Base-by-base conservation (phyloP, 768 basidiomycete genomes). In the Mycena floridula region DNA sequence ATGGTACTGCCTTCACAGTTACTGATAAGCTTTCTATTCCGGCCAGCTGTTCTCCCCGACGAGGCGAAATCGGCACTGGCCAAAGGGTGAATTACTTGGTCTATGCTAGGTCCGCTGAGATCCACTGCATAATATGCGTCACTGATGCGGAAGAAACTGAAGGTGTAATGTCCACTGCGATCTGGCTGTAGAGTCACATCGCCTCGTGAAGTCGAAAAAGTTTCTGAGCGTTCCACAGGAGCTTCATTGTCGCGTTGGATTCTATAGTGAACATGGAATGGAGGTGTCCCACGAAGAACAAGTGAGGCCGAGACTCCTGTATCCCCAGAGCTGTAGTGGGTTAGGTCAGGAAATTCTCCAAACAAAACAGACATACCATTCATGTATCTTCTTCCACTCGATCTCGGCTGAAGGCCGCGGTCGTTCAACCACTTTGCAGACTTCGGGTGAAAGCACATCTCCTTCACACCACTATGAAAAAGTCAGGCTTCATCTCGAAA, bases 231-330 rank as follows among this genome's bases (percentile, higher is more conserved):
- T 54, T 86, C 81, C 1, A 70, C 74, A 16, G 81, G 66, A 4
- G 77, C 60, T 53, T 87, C 83, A 15, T 76, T 72, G 63, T 91
- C 77, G 39, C 81, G 77, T 55, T 88, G 82, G 45, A 78, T 76
- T 11, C 72, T 77, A 61, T 93, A 96, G 56, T 79, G 79, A 9
- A 95, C 79, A 40, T 76, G 73, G 76, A 96, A 97, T 5, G 94
- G 94, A 22, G 93, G 84, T 3, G 84, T 85, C 13, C 94, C 95
- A 40, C 84, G 86, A 40, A 98, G 72, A 46, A 93, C 76, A 40
- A 96, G 77, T 3, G 85, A 81, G 3, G 89, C 92, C 11, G 84
- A 84, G 38, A 95, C 89, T 7, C 95, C 94, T 15, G 88, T 92
- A 54, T 96, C 94, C 2, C 89, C 87, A 40, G 89, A 89, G 59